Base-by-base conservation (phyloP, 129 eudicot species). In the Dittrichia graveolens region DNA sequence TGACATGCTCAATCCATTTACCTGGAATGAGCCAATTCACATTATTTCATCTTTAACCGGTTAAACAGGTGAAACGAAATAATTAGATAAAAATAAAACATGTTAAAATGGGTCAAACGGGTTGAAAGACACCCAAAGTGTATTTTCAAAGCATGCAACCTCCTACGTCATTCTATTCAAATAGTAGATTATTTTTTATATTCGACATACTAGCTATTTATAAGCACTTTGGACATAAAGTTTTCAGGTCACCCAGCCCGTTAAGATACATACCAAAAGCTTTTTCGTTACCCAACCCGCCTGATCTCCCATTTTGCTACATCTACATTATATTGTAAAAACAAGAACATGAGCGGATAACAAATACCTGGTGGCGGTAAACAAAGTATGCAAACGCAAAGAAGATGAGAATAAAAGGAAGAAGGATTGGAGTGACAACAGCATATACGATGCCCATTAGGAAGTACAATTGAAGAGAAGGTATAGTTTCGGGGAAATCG, bases 361-460 rank as follows among this genome's bases (percentile, higher is more conserved):
- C 49, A 58, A 55, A 54, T 61, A 94, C 99, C 93, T 94, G 99
- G 75, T 94, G 99, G 69, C 99, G 99, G 46, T 94, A 94, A 34
- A 94, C 96, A 13, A 94, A 79, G 88, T 84, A 94, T 13, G 99
- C 99, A 34, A 94, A 90, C 40, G 84, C 86, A 31, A 94, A 94
- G 85, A 94, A 94, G 75, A 90, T 77, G 54, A 94, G 80, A 47
- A 94, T 76, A 67, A 94, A 94, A 60, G 99, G 99, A 59, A 90
- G 91, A 73, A 94, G 97, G 67, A 94, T 78, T 12, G 99, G 99
- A 46, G 99, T 90, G 42, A 94, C 85, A 31, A 81, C 95, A 39
- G 95, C 91, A 59, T 90, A 94, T 19, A 94, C 99, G 18, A 88
- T 76, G 4, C 99, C 99, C 45, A 94, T 83, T 8, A 94, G 85